A percentile compares a stretch with the other conserved stretches of the same genome.
These are phyloP conservation scores for Trichoderma breve DNA, from an alignment of 2,329 filamentous ascomycete species.

Conservation along the genomic window DNA sequence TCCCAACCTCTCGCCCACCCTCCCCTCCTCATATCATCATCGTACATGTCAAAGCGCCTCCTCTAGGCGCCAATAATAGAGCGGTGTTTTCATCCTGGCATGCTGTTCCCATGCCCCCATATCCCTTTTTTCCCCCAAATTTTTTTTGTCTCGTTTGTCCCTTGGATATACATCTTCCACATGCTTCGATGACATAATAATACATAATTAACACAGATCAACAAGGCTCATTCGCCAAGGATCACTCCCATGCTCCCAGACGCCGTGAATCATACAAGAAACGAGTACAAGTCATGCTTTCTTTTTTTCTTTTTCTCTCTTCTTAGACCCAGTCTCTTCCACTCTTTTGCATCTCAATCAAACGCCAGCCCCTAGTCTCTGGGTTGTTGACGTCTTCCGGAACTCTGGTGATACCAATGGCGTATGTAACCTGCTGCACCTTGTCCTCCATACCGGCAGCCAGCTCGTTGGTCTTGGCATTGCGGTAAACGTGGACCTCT, in stretches of 20 bases:
- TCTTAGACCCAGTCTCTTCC: constrained; percentile 75
- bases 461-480: constrained; percentile 83
- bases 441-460: constrained; percentile 98
- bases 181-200: constrained; percentile 27
- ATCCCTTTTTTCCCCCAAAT: background rate
- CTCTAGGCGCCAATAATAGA: constrained; percentile 29
- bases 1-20: constrained; percentile 19
- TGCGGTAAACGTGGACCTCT: constrained; percentile 95
- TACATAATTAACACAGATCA: constrained; percentile 34
- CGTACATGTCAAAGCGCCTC: constrained; percentile 17
- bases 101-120: constrained; percentile 28
- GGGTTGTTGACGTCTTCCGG: constrained; percentile 96
- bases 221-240: constrained; percentile 20
- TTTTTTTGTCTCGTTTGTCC: constrained; percentile 11
- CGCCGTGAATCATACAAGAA: constrained; percentile 20
- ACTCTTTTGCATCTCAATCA: constrained; percentile 99
- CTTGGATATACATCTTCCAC: constrained; percentile 24
- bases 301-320: background rate
- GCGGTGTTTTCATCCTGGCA: constrained; percentile 33
- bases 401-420: constrained; percentile 90
- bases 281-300: constrained; percentile 13
- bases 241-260: constrained; percentile 25
- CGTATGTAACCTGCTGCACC: constrained; percentile 96
- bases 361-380: constrained; percentile 92
- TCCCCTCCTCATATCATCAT: constrained; percentile 8